Conservation (phyloP, 208 protist genomes). For the Wallacemonas sp. region DNA sequence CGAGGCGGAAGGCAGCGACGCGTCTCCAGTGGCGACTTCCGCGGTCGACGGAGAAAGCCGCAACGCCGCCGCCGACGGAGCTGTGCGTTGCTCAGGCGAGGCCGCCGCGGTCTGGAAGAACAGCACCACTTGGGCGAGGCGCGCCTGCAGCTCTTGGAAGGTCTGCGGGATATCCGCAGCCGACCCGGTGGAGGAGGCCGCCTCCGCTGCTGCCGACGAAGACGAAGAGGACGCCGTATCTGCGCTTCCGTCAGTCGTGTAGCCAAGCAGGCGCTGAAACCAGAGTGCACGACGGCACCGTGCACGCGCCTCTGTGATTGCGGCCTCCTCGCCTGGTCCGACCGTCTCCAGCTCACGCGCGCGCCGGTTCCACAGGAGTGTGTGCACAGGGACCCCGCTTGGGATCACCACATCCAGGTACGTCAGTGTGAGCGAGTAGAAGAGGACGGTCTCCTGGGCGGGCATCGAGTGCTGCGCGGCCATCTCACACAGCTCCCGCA, state of each 20-base stretch:
- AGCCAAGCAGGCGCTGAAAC: neutral
- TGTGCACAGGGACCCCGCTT: neutral
- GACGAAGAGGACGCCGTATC: neutral
- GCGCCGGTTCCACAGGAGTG: neutral
- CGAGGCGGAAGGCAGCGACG: too few relatives aligned
- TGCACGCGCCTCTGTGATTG: neutral
- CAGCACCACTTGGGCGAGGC: neutral
- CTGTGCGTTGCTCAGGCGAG: neutral
- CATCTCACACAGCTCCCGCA: conserved; percentile 26
- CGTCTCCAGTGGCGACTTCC: too few relatives aligned
- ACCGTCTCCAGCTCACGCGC: neutral
- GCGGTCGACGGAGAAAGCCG: neutral
- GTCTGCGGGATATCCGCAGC: neutral
- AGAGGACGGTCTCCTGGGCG: conserved; percentile 47
- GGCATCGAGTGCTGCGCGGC: conserved; percentile 47
- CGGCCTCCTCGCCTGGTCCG: neutral
- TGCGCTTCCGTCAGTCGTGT: neutral
- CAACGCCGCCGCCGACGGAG: neutral
- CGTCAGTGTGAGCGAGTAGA: conserved; percentile 42
- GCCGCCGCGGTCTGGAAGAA: conserved; percentile 6
- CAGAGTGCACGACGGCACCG: neutral
- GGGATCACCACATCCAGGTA: conserved; percentile 54
- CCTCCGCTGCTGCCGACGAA: neutral
- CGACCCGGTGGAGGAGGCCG: neutral
- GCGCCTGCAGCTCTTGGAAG: conserved; percentile 10